Evolutionary conservation across 2,329 filamentous ascomycete genomes (phyloP).

Genomic region (Colletotrichum sojae): DNA sequence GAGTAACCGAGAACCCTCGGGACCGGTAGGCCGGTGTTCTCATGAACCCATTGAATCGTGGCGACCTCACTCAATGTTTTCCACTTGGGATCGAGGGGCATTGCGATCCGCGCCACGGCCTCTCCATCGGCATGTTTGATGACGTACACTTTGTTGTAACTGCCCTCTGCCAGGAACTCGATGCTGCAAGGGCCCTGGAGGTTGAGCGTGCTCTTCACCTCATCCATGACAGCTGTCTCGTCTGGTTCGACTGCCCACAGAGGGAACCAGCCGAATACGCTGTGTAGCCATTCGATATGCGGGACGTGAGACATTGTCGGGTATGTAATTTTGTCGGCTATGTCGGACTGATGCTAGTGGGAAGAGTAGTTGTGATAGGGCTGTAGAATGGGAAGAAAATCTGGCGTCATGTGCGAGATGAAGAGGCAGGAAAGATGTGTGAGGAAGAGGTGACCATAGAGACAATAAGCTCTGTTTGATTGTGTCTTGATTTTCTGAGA

Average conservation of each 20-base stretch:
- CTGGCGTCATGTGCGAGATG: too few relatives aligned
- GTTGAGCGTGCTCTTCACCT: neutral
- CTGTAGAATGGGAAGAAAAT: too few relatives aligned
- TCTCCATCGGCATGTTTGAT: slow-evolving; percentile 21
- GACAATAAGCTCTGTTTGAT: too few relatives aligned
- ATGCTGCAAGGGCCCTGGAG: neutral
- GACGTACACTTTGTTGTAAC: slow-evolving; percentile 44
- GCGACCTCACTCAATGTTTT: slow-evolving; percentile 57
- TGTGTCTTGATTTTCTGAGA: too few relatives aligned
- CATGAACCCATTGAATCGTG: slow-evolving; percentile 51
- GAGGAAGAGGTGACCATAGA: too few relatives aligned
- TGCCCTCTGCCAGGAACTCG: neutral
- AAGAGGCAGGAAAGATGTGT: too few relatives aligned
- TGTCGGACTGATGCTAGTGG: too few relatives aligned
- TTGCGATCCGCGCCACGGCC: slow-evolving; percentile 50
- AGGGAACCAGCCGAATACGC: neutral
- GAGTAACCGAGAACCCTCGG: slow-evolving; percentile 52
- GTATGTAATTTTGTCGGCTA: neutral
- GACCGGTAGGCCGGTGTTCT: slow-evolving; percentile 50
- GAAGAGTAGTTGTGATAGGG: too few relatives aligned
- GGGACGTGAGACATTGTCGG: neutral
- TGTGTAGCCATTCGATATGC: neutral
- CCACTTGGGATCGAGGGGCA: slow-evolving; percentile 52
- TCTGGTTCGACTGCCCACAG: neutral
- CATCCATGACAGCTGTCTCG: neutral